Conservation (phyloP, 148 eudicot genomes). For the Camellia lanceoleosa region DNA sequence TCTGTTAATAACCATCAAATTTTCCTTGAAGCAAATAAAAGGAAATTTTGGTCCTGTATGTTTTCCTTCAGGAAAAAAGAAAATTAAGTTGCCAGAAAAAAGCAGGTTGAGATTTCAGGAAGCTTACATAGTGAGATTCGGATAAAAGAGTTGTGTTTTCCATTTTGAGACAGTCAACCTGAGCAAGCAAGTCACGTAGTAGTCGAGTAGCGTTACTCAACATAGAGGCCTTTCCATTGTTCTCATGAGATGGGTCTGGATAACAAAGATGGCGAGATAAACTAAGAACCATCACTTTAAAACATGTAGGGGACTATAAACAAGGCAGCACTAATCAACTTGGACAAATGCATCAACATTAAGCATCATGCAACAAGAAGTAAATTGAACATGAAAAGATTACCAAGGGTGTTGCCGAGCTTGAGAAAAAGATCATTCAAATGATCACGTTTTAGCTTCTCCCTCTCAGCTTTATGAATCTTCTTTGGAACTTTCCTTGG, state of each 20-base stretch:
- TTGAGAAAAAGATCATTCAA: slow-evolving; percentile 61
- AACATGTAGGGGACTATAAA: not conserved
- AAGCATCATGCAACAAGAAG: not conserved
- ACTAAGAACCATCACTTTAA: not conserved
- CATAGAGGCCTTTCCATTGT: slow-evolving; percentile 66
- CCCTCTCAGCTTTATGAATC: slow-evolving; percentile 71
- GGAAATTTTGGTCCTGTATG: not conserved
- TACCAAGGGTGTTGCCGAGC: slow-evolving; percentile 56
- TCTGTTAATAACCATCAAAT: not conserved
- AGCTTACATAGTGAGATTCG: slow-evolving; percentile 76
- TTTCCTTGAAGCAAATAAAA: not conserved
- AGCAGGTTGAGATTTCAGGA: not conserved
- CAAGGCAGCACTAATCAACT: slow-evolving; percentile 1
- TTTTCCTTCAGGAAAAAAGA: not conserved
- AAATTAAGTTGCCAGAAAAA: not conserved
- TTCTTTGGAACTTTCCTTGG: slow-evolving; percentile 48
- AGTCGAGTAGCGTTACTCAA: slow-evolving; percentile 56
- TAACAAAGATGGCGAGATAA: slow-evolving; percentile 7
- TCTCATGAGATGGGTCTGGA: slow-evolving; percentile 51
- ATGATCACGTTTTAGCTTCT: slow-evolving; percentile 70
- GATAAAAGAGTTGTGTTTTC: slow-evolving; percentile 62
- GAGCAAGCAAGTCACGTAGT: slow-evolving; percentile 46
- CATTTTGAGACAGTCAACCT: slow-evolving; percentile 58
- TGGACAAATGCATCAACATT: slow-evolving; percentile 3
- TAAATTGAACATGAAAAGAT: slow-evolving; percentile 9